Evolutionary conservation across 2,329 filamentous ascomycete genomes (phyloP), one percentile per base, ranked within the genome.

Genomic region (Fusarium piperis): DNA sequence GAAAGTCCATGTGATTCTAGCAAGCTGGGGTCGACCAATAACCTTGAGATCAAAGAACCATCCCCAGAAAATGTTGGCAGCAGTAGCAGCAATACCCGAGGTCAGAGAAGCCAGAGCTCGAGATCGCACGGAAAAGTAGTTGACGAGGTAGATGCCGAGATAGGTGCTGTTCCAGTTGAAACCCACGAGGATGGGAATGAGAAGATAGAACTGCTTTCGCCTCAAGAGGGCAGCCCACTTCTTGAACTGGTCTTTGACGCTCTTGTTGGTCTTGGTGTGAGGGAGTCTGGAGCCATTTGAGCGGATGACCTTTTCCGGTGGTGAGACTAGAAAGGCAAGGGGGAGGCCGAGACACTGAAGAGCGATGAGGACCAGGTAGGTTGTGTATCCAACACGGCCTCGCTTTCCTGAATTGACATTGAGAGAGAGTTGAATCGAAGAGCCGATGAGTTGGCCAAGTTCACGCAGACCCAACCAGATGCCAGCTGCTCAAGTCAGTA

Each of bases 391-490:
- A 1, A 76, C 74, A 12, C 72, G 68, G 0, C 74, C 74, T 30
- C 79, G 75, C n/a, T 82, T 72, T 13, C 81, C 81, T 13, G 80
- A 78, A 4, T 81, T 80, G 62, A 82, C 79, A 52, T 88, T 88
- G 16, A 88, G 79, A 0, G 82, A 85, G 0, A 88, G 81, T 28
- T 86, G 84, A 32, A 88, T 86, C 0, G 85, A 83, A 3, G 84
- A 81, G 3, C 86, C 86, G 60, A 88, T 85, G 23, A 88, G 81
- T 62, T 87, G 86, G 1, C 86, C 86, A 9, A 87, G 81, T 64
- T 87, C 85, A 8, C 85, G 83, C 9, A 88, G 82, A 8, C 85
- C 84, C 6, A 88, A 83, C 86, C 86, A 88, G 36, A 87, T 87
- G 3, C 84, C 85, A 44, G 84, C 81, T 80, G 28, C 36, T 13